Evolutionary conservation across 306 rosid genomes (phyloP).

Genomic region (Cucurbita maxima): DNA sequence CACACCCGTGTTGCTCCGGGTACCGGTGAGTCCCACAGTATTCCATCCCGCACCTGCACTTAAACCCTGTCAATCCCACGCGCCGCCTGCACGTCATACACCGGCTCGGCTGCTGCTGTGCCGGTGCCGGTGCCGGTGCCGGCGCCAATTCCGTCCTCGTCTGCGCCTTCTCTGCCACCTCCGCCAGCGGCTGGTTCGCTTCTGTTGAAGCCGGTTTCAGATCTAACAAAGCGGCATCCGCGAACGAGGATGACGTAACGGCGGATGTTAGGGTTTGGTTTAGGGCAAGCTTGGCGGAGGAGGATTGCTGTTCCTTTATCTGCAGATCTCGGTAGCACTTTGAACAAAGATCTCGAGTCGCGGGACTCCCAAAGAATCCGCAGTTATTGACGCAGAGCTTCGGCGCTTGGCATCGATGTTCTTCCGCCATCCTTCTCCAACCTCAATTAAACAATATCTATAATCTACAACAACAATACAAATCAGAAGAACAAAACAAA

Average conservation of each 20-base stretch:
- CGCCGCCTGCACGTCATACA: constrained; percentile 59
- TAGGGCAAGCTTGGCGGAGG: constrained; percentile 36
- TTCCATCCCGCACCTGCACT: constrained; percentile 61
- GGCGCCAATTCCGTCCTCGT: background rate
- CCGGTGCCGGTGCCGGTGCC: background rate
- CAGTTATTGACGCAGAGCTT: constrained; percentile 64
- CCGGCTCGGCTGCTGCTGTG: constrained; percentile 19
- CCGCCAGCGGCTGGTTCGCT: background rate
- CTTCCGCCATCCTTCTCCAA: constrained; percentile 53
- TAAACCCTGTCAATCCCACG: constrained; percentile 75
- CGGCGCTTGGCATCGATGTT: constrained; percentile 67
- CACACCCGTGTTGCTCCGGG: constrained; percentile 65
- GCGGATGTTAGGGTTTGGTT: constrained; percentile 37
- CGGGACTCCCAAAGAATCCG: constrained; percentile 65
- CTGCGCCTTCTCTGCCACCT: background rate
- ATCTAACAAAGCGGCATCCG: background rate
- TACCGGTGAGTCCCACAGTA: constrained; percentile 67
- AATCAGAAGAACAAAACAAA: background rate
- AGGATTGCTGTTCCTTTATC: constrained; percentile 47
- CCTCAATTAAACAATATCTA: background rate
- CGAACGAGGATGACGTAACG: background rate
- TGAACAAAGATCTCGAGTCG: constrained; percentile 55
- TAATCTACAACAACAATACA: background rate
- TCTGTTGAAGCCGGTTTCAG: background rate
- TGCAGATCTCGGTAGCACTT: constrained; percentile 65